Conservation (phyloP, 768 basidiomycete species). For the Serpula lacrymans region DNA sequence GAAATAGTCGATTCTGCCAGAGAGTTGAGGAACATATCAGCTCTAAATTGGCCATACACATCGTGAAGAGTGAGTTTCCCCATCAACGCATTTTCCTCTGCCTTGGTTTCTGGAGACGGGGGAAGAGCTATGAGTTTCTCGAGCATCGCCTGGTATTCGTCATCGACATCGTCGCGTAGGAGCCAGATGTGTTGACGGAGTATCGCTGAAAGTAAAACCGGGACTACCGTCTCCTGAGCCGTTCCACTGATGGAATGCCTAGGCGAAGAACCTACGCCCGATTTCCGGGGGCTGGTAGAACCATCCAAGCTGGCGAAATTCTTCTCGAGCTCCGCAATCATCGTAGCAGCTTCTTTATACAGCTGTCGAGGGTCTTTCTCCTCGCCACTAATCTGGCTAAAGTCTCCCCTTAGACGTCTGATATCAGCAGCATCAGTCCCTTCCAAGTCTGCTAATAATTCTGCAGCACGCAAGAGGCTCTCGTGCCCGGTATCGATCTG, state of each 20-base stretch:
- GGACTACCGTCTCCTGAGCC: constrained; percentile 51
- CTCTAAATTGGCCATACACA: constrained; percentile 72
- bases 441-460: constrained; percentile 41
- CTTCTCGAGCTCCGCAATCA: constrained; percentile 61
- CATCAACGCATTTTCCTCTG: constrained; percentile 70
- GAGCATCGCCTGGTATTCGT: constrained; percentile 51
- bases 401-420: constrained; percentile 53
- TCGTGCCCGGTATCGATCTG: constrained; percentile 54
- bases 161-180: constrained; percentile 52
- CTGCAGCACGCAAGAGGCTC: constrained; percentile 49
- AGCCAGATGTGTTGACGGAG: constrained; percentile 71
- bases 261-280: constrained; percentile 33
- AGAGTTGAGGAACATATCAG: constrained; percentile 88
- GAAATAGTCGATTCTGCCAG: constrained; percentile 87
- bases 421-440: constrained; percentile 60
- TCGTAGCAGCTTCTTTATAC: constrained; percentile 52
- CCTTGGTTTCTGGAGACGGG: constrained; percentile 56
- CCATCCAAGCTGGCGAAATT: constrained; percentile 53
- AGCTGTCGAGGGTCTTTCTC: constrained; percentile 46
- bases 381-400: constrained; percentile 39
- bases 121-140: constrained; percentile 56
- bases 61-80: constrained; percentile 77
- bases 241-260: constrained; percentile 16
- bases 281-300: constrained; percentile 40
- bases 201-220: constrained; percentile 56